Base-by-base conservation (phyloP, 441 rosid species). In the Populus trichocarpa region DNA sequence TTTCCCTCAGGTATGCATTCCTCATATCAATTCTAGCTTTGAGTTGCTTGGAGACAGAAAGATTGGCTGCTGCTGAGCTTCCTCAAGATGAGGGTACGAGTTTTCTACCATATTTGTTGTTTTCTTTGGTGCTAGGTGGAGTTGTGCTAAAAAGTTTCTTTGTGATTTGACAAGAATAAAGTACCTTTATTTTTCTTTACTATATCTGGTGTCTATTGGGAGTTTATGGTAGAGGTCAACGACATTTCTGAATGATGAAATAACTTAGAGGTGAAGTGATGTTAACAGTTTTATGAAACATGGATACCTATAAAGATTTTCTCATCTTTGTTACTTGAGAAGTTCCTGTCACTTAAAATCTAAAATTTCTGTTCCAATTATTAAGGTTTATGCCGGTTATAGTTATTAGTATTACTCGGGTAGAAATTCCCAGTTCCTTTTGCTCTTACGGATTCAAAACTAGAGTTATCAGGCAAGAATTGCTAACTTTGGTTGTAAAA, bases 61-160 rank as follows among this genome's bases (percentile, higher is more conserved):
- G 67, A 53, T 53, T 23, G 33, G 20, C 11, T n/a, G 53, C 67
- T 69, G 73, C 35, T 28, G 10, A 10, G 65, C 80, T 77, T 33
- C 75, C 80, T 71, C 75, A 71, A 63, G 70, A 77, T 64, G 75
- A 77, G 14, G 75, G 80, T 70, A 77, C 7, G 78, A 9, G n/a
- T 10, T 59, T 2, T 72, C 23, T 12, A 9, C 4, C 35, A 6
- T 59, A 1, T 25, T 63, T 65, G 8, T 0, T 65, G 20, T 40
- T 65, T 75, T 10, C 8, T 8, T 2, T 25, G 36, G 16, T 75
- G 0, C 10, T 38, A 5, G 59, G 40, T n/a, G 76, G n/a, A 18
- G 1, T 28, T 28, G 53, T 6, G 67, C 11, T 71, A 8, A 61
- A 61, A 9, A 61, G 66, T 61, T 61, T 61, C 50, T 42, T 42